Base-by-base conservation (phyloP, 495 filamentous ascomycete genomes). In the Aspergillus conjunctus region DNA sequence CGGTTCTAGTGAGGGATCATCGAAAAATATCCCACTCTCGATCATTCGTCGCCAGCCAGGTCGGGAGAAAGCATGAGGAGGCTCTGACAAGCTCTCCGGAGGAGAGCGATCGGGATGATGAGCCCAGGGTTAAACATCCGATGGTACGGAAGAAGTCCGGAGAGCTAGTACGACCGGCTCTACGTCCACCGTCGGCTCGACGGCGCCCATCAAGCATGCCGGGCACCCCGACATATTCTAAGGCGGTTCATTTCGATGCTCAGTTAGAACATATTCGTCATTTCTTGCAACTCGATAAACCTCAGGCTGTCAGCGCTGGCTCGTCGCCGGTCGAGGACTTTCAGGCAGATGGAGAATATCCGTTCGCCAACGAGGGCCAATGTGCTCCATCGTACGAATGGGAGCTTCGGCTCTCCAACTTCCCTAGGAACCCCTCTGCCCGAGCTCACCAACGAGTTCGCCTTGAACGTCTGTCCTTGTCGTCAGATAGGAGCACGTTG, bases 101-200 rank as follows among this genome's bases (percentile, higher is more conserved):
- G 37, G 86, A 85, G 41, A 86, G 83, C 59, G 87, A 88, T 46
- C 87, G 87, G 26, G 84, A 87, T 65, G 77, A 77, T 15, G 81
- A 79, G 34, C 55, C 79, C 62, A 62, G 75, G 63, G 71, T 73
- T 43, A 93, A 91, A 74, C 92, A 92, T 20, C 86, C 86, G 20
- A 91, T 98, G 87, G 87, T 98, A 54, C 87, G 94, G 57, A 98
- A 98, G 81, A 98, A 98, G 81, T 98, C 94, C 41, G 94, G 94
- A 22, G 94, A 98, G 73, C 83, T 98, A 52, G 94, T 98, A 53
- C 87, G 93, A 63, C 96, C 94, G 6, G 96, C 94, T 1, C 81
- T 98, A 43, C 88, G 93, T 51, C 86, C 88, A 26, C 74, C 90
- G 6, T 89, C 87, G 3, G 62, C 72, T 49, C 82, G 85, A 51